A percentile compares a stretch with the other conserved stretches of the same genome.
Conservation (phyloP, 2,329 filamentous ascomycete genomes). For the Exophiala spinifera region DNA sequence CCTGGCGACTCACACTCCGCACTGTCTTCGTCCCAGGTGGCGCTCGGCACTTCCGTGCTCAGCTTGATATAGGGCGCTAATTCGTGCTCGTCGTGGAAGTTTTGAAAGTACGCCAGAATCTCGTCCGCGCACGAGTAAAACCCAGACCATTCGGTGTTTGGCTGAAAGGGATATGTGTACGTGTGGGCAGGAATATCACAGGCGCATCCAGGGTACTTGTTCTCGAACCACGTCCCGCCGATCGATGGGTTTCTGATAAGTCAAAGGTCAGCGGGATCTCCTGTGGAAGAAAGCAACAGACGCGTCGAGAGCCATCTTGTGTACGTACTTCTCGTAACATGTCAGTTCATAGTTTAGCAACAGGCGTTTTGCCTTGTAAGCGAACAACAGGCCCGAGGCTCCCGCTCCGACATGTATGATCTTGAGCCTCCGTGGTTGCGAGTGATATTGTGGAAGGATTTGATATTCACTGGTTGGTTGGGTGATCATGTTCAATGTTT, state of each 20-base stretch:
- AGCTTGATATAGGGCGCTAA: slow-evolving; percentile 16
- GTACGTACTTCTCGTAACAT: slow-evolving; percentile 30
- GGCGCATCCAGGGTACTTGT: slow-evolving; percentile 15
- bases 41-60: slow-evolving; percentile 13
- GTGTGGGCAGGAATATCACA: slow-evolving; percentile 37
- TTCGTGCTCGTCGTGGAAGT: slow-evolving; percentile 27
- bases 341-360: slow-evolving; percentile 27
- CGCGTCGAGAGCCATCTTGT: too few relatives aligned
- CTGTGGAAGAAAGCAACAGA: too few relatives aligned
- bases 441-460: slow-evolving; percentile 21
- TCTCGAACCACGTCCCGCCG: slow-evolving; percentile 20
- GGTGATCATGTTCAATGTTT: too few relatives aligned
- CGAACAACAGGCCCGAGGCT: slow-evolving; percentile 19
- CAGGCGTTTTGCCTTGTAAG: slow-evolving; percentile 35
- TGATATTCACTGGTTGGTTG: too few relatives aligned
- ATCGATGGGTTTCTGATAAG: slow-evolving; percentile 28
- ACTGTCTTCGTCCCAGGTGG: slow-evolving; percentile 13
- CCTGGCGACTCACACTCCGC: slow-evolving; percentile 18
- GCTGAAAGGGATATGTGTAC: slow-evolving; percentile 23
- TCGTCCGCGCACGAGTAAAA: slow-evolving; percentile 31
- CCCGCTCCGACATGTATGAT: slow-evolving; percentile 26
- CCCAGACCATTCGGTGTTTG: slow-evolving; percentile 28
- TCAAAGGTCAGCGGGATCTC: too few relatives aligned
- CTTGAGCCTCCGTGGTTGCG: slow-evolving; percentile 21
- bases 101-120: slow-evolving; percentile 32